Conservation (phyloP, 768 basidiomycete species). For the Lyophyllum shimeji region DNA sequence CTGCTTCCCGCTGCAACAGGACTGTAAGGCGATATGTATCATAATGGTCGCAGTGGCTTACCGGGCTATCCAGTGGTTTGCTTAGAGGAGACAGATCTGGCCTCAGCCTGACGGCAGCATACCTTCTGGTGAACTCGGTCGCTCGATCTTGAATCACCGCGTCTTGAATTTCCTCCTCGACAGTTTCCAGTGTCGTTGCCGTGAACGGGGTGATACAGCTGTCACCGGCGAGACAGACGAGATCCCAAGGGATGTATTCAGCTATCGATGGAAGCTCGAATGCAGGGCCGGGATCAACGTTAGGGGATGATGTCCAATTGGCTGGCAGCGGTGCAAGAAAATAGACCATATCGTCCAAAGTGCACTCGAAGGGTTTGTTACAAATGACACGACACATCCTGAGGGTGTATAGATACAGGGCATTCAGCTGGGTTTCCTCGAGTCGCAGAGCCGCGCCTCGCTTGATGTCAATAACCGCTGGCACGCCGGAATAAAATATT, state of each 20-base stretch:
- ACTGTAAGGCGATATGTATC: conserved; percentile 6
- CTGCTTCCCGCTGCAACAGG: conserved; percentile 52
- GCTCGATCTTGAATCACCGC: conserved; percentile 74
- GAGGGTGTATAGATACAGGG: conserved; percentile 61
- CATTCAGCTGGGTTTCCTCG: conserved; percentile 41
- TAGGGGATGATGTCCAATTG: conserved; percentile 33
- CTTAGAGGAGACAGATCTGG: conserved; percentile 72
- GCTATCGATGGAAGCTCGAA: conserved; percentile 36
- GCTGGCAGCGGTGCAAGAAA: conserved; percentile 62
- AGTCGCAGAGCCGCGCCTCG: conserved; percentile 51
- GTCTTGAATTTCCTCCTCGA: conserved; percentile 53
- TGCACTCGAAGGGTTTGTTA: conserved; percentile 69
- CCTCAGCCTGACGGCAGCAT: conserved; percentile 54
- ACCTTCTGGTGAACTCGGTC: conserved; percentile 76
- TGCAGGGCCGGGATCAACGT: conserved; percentile 10
- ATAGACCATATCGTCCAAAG: conserved; percentile 54
- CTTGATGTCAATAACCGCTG: conserved; percentile 40
- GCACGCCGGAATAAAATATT: conserved; percentile 56
- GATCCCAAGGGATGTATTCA: conserved; percentile 62
- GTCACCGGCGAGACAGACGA: conserved; percentile 49
- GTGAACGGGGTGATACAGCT: conserved; percentile 53
- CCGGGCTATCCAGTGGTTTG: conserved; percentile 62
- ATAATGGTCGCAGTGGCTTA: conserved; percentile 33
- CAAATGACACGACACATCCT: conserved; percentile 59
- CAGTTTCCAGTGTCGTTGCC: conserved; percentile 29